Base-by-base conservation (phyloP, 768 basidiomycete species). In the Boletus barrowsii region DNA sequence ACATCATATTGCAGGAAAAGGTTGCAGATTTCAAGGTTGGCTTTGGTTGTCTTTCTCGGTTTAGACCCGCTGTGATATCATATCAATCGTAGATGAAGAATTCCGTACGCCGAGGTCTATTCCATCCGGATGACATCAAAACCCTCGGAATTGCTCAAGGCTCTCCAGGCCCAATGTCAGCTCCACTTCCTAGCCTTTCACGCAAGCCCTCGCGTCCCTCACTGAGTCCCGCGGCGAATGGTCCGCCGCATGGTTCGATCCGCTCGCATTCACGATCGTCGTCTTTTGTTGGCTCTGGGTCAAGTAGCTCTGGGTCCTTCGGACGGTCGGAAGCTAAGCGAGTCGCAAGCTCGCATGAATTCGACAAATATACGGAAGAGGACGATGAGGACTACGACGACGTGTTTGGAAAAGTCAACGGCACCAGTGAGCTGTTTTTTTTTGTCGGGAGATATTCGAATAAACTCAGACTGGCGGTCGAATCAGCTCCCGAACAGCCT, bases 381-480 rank as follows among this genome's bases (percentile, higher is more conserved):
- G 91, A 97, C 26, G 90, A 83, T 5, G 87, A 98, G 64, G 93
- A 98, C 66, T 98, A 97, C 63, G 93, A 96, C 44, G 96, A 97
- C 68, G 86, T 98, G 10, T 96, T 98, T 70, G 93, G 83, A 55
- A 91, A 90, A 69, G 78, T 76, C 18, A 87, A 81, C 57, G 82
- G 83, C 24, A 76, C 79, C 11, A 75, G 90, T 89, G 57, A 70
- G 87, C 75, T n/a, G 1, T 24, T 57, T 52, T 13, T n/a, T 22
- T 35, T 48, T n/a, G 29, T 29, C 46, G 10, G 53, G 30, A 26
- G 37, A 45, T 49, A 29, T 35, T 54, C 30, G 55, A 30, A 4
- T 29, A 10, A n/a, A n/a, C 29, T 17, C 13, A 20, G 46, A 41
- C 42, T 52, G 33, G 57, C 18, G 37, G 36, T 48, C 57, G 32